Evolutionary conservation across 768 basidiomycete genomes (phyloP).

Genomic region (Psilocybe sp.): DNA sequence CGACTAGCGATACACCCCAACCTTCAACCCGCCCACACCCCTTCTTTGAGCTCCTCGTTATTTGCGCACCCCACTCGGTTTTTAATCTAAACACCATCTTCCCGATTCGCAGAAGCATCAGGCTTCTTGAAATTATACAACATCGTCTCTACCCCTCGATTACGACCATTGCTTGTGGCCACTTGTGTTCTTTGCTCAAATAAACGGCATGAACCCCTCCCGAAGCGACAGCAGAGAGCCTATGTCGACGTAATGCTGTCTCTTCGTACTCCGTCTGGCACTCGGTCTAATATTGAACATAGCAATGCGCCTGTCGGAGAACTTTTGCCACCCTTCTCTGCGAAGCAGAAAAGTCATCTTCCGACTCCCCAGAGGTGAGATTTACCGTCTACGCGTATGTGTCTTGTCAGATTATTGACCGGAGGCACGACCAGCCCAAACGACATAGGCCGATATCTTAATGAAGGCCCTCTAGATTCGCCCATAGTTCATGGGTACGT

Average conservation of each 20-base stretch:
- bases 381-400: not conserved
- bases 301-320: slow-evolving; percentile 16
- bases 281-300: not conserved
- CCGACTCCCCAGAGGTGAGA: slow-evolving; percentile 25
- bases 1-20: slow-evolving; percentile 11
- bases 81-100: not conserved
- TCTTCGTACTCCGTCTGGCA: not conserved
- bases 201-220: no score
- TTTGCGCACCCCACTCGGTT: no score
- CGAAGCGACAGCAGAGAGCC: no score
- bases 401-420: not conserved
- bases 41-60: not conserved
- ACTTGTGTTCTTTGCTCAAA: no score
- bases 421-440: slow-evolving; percentile 15
- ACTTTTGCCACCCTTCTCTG: slow-evolving; percentile 22
- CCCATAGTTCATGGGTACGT: slow-evolving; percentile 17
- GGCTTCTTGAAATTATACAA: no score
- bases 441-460: slow-evolving; percentile 19
- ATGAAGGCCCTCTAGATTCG: slow-evolving; percentile 19
- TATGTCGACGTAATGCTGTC: not conserved
- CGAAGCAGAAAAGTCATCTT: slow-evolving; percentile 20
- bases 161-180: no score
- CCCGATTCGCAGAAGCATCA: not conserved
- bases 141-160: no score
- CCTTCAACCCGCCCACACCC: not conserved